A percentile compares a stretch with the other conserved stretches of the same genome.
These are phyloP conservation scores for Forsythia suspensa DNA, from an alignment of 257 asterid genomes.

Conservation along the genomic window DNA sequence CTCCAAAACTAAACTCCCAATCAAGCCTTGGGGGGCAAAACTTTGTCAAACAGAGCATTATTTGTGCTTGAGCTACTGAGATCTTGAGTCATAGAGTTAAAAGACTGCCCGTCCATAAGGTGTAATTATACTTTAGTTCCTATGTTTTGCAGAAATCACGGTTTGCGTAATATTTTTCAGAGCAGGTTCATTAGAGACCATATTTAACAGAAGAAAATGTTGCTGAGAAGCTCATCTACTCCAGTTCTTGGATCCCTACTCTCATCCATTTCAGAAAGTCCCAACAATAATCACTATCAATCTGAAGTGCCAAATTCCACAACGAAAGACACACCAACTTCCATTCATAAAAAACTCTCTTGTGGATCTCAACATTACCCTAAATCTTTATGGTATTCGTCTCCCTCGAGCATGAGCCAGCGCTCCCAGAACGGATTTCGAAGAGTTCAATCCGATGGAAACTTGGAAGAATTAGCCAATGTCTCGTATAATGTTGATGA, in stretches of 20 bases:
- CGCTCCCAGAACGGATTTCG: conserved; percentile 40
- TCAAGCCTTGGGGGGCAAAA: too few species aligned
- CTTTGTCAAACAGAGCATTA: too few species aligned
- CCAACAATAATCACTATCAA: conserved; percentile 37
- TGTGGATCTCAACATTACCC: conserved; percentile 35
- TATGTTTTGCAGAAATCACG: too few species aligned
- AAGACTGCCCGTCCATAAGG: too few species aligned
- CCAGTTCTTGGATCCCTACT: conserved; percentile 82
- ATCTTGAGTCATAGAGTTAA: too few species aligned
- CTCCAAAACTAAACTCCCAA: too few species aligned
- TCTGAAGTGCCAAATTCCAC: conserved; percentile 41
- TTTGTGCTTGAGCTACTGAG: too few species aligned
- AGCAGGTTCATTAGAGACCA: not conserved
- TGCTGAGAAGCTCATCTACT: conserved; percentile 84
- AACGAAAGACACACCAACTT: conserved; percentile 37
- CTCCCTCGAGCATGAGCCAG: conserved; percentile 36
- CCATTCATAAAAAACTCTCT: conserved; percentile 37
- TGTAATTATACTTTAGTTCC: too few species aligned
- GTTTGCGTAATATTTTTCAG: too few species aligned
- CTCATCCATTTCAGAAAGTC: conserved; percentile 56
- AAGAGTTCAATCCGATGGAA: conserved; percentile 76
- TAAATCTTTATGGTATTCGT: conserved; percentile 31
- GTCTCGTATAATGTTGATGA: conserved; percentile 39
- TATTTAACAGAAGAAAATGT: conserved; percentile 33
- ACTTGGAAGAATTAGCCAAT: conserved; percentile 54